phyloP scores from a whole-genome alignment of 805 yeast genomes.

The Monosporozyma yasuniensis region DNA sequence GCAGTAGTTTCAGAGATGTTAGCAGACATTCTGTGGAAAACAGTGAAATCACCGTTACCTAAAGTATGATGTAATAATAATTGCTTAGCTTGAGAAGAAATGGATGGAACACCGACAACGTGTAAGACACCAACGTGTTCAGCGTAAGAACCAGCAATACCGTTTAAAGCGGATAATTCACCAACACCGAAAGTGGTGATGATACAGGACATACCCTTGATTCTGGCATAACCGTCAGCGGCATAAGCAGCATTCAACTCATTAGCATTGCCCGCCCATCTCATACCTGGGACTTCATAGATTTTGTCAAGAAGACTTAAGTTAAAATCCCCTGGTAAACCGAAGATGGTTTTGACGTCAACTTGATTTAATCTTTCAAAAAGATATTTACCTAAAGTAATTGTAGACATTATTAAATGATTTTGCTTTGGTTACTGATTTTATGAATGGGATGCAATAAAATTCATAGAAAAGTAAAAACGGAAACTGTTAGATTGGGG shows the following conservation, averaged over 20 bases:
- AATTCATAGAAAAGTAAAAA: too few species aligned
- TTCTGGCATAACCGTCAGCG: constrained; percentile 81
- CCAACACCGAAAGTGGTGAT: constrained; percentile 90
- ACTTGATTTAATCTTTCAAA: constrained; percentile 73
- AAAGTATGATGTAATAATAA: constrained; percentile 73
- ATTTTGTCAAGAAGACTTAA: constrained; percentile 61
- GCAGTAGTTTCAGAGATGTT: constrained; percentile 61
- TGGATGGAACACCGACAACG: constrained; percentile 80
- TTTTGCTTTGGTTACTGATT: neutral
- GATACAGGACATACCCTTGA: constrained; percentile 65
- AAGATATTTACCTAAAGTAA: constrained; percentile 66
- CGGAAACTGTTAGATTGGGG: too few species aligned
- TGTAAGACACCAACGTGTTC: constrained; percentile 83
- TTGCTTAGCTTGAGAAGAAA: constrained; percentile 62
- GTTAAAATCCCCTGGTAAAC: constrained; percentile 80
- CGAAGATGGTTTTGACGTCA: constrained; percentile 61
- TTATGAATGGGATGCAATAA: too few species aligned
- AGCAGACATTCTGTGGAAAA: constrained; percentile 70
- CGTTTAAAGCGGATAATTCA: constrained; percentile 75
- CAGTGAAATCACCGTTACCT: constrained; percentile 76
- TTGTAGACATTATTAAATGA: constrained; percentile 30
- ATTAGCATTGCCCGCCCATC: constrained; percentile 89
- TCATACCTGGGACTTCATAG: constrained; percentile 62
- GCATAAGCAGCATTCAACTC: constrained; percentile 79
- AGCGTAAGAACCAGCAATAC: constrained; percentile 82